Percentiles rank a stretch among this genome's conserved stretches.
These are phyloP conservation scores for Heliamphora pulchella DNA, from an alignment of 179 eudicot species.

Conservation along the genomic window DNA sequence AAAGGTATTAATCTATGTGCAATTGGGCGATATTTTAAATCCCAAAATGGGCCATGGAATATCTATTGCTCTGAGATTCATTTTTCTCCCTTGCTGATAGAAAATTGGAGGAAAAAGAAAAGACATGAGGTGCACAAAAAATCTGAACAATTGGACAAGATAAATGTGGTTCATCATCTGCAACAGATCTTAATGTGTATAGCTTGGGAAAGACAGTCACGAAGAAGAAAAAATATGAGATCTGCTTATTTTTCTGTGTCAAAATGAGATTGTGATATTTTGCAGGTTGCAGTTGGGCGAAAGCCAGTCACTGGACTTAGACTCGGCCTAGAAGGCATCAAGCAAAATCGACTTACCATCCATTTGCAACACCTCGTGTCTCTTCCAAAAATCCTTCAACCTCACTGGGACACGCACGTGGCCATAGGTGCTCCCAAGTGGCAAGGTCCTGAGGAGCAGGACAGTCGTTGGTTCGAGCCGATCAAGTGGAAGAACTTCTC, in stretches of 20 bases:
- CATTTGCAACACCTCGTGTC: slow-evolving; percentile 92
- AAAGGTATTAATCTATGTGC: neutral
- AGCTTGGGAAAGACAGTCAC: no score
- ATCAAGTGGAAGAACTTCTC: slow-evolving; percentile 98
- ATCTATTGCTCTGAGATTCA: neutral
- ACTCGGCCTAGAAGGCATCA: slow-evolving; percentile 74
- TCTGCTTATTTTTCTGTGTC: neutral
- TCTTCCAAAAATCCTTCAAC: slow-evolving; percentile 90
- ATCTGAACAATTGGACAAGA: no score
- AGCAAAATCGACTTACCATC: slow-evolving; percentile 80
- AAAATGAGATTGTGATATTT: slow-evolving; percentile 1
- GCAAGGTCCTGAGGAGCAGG: slow-evolving; percentile 98
- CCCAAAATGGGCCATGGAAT: neutral
- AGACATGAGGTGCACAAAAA: neutral
- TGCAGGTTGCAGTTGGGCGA: slow-evolving; percentile 93
- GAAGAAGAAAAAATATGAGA: neutral
- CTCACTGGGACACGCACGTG: slow-evolving; percentile 93
- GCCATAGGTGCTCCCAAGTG: slow-evolving; percentile 94
- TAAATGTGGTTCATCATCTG: neutral
- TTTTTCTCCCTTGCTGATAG: neutral
- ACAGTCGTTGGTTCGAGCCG: slow-evolving; percentile 98
- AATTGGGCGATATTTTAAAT: neutral
- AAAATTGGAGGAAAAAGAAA: neutral
- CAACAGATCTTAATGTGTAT: no score
- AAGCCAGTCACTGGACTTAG: slow-evolving; percentile 90